phyloP scores from a whole-genome alignment of 78 protist genomes.

The Tieghemostelium lacteum region DNA sequence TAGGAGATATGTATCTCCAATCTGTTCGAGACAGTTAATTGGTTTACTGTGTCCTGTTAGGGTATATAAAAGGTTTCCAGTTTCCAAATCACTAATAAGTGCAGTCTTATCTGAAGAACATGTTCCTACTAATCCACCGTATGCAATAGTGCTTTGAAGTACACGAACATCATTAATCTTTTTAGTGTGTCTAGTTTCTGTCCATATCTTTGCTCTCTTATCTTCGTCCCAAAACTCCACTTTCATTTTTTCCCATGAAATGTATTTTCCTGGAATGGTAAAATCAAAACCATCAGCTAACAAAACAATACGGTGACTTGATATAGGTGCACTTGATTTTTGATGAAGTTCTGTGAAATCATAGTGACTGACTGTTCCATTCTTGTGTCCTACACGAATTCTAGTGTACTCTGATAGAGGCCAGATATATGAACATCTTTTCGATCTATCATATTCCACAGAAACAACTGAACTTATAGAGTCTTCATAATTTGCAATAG shows the following conservation, averaged over 20 bases:
- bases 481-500: slow-evolving; percentile 16
- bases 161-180: slow-evolving; percentile 36
- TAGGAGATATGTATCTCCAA: slow-evolving; percentile 51
- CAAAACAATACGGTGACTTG: not conserved
- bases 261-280: slow-evolving; percentile 11
- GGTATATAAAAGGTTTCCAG: slow-evolving; percentile 15
- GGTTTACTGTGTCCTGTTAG: slow-evolving; percentile 52
- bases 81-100: slow-evolving; percentile 12
- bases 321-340: not conserved
- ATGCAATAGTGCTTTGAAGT: not conserved
- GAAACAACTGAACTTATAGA: not conserved
- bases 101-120: slow-evolving; percentile 33
- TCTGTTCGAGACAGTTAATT: slow-evolving; percentile 59
- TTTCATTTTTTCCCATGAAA: slow-evolving; percentile 24
- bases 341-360: slow-evolving; percentile 28
- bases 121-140: slow-evolving; percentile 21
- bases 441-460: slow-evolving; percentile 32
- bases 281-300: slow-evolving; percentile 74
- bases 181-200: slow-evolving; percentile 15
- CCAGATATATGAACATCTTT: slow-evolving; percentile 42
- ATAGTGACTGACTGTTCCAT: slow-evolving; percentile 11
- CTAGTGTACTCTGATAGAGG: slow-evolving; percentile 62
- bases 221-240: slow-evolving; percentile 67
- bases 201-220: slow-evolving; percentile 8
- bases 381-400: slow-evolving; percentile 51